These are phyloP conservation scores for Phalaenopsis hybrid DNA, from an alignment of 116 monocot genomes.

Conservation along the genomic window DNA sequence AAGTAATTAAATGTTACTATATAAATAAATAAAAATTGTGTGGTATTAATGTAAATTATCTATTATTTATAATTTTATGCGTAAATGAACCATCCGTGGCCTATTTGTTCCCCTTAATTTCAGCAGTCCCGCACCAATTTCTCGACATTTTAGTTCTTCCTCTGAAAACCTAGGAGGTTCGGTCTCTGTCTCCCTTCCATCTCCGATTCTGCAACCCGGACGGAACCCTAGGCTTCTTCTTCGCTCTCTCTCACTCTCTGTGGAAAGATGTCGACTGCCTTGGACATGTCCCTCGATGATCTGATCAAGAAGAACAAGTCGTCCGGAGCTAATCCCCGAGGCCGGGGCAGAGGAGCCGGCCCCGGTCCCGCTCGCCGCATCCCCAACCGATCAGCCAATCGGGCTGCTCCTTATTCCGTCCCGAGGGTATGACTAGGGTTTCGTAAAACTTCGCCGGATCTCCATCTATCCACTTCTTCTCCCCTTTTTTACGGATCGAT, in stretches of 20 bases:
- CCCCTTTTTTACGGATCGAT: conserved; percentile 5
- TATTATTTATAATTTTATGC: too few species aligned
- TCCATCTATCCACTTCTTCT: conserved; percentile 6
- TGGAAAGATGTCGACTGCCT: conserved; percentile 40
- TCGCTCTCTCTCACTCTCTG: neutral
- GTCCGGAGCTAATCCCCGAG: conserved; percentile 6
- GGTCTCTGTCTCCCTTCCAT: too few species aligned
- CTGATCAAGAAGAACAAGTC: conserved; percentile 80
- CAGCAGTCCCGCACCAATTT: too few species aligned
- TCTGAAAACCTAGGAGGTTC: neutral
- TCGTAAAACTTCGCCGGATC: conserved; percentile 3
- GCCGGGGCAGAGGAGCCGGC: conserved; percentile 19
- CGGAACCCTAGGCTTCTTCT: neutral
- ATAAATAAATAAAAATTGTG: too few species aligned
- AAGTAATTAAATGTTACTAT: too few species aligned
- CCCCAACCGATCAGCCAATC: conserved; percentile 41
- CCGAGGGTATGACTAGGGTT: conserved; percentile 42
- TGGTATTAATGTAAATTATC: too few species aligned
- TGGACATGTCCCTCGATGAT: conserved; percentile 87
- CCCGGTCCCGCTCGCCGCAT: conserved; percentile 43
- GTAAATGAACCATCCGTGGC: too few species aligned
- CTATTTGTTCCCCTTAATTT: too few species aligned
- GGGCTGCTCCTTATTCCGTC: conserved; percentile 39
- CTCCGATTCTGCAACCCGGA: neutral
- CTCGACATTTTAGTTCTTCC: too few species aligned